Evolutionary conservation across 306 rosid species (phyloP).

Genomic region (Sphenostylis stenocarpa): DNA sequence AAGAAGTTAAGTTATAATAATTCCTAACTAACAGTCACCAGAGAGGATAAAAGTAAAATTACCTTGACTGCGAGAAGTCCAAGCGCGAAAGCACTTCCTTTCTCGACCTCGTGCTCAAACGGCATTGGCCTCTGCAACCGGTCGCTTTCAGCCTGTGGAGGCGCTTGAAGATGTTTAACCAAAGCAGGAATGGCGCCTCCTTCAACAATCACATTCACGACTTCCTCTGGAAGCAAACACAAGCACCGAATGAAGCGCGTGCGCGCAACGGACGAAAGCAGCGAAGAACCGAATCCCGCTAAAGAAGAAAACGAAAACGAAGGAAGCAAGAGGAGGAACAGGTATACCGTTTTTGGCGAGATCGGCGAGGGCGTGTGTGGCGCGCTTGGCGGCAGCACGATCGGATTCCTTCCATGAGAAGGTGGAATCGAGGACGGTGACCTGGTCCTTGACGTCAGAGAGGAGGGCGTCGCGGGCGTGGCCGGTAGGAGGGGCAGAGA

Average conservation of each 20-base stretch:
- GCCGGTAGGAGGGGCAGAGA: constrained; percentile 59
- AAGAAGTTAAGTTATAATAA: background rate
- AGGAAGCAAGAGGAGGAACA: background rate
- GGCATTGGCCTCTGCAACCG: constrained; percentile 58
- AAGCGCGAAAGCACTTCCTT: constrained; percentile 84
- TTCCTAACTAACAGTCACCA: background rate
- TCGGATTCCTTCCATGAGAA: constrained; percentile 73
- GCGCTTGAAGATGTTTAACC: constrained; percentile 78
- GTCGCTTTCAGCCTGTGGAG: constrained; percentile 48
- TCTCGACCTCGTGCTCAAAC: constrained; percentile 87
- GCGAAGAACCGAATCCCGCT: background rate
- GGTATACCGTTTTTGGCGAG: constrained; percentile 78
- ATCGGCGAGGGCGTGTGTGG: constrained; percentile 86
- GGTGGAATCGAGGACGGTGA: constrained; percentile 53
- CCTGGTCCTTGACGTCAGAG: constrained; percentile 63
- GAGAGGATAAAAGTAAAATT: background rate
- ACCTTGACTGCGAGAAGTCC: constrained; percentile 96
- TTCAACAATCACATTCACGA: constrained; percentile 82
- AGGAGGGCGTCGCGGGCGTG: constrained; percentile 58
- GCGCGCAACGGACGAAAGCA: background rate
- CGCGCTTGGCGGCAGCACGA: constrained; percentile 82
- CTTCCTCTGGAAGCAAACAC: constrained; percentile 54
- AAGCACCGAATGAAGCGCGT: background rate
- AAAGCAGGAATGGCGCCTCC: constrained; percentile 86
- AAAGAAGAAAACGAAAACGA: background rate